Percentiles rank a stretch among this genome's conserved stretches.
Conservation (phyloP, 1,284 basidiomycete genomes). For the Anthracocystis setariae region DNA sequence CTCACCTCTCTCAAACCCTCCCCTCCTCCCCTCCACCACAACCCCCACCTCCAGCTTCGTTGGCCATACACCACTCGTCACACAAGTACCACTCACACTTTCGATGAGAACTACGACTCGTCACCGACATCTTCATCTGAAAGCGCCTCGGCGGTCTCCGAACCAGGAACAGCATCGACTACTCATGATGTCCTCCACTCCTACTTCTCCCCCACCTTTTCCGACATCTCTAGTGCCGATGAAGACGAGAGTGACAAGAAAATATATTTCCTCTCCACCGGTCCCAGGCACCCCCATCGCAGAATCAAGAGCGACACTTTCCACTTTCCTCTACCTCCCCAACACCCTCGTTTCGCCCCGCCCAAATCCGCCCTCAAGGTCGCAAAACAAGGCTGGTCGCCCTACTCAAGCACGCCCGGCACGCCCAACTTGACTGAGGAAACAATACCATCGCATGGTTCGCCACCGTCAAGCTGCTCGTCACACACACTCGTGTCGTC, state of each 20-base stretch:
- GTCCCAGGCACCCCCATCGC: constrained; percentile 11
- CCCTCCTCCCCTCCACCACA: constrained; percentile 67
- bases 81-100: constrained; percentile 6
- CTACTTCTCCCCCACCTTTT: constrained; percentile 23
- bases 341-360: neutral
- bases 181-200: constrained; percentile 32
- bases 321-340: constrained; percentile 29
- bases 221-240: neutral
- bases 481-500: constrained; percentile 27
- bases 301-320: constrained; percentile 35
- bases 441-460: no score
- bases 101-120: constrained; percentile 17
- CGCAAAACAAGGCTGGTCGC: constrained; percentile 29
- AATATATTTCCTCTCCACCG: constrained; percentile 32
- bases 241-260: constrained; percentile 1
- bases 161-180: constrained; percentile 1
- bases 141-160: neutral
- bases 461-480: constrained; percentile 9
- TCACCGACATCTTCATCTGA: constrained; percentile 24
- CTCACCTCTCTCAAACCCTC: neutral
- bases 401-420: constrained; percentile 31
- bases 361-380: constrained; percentile 30
- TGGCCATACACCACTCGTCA: constrained; percentile 32
- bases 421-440: no score
- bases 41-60: constrained; percentile 72